A percentile compares a stretch with the other conserved stretches of the same genome.
phyloP scores from a whole-genome alignment of 768 basidiomycete genomes.

The Tulasnella sp. region DNA sequence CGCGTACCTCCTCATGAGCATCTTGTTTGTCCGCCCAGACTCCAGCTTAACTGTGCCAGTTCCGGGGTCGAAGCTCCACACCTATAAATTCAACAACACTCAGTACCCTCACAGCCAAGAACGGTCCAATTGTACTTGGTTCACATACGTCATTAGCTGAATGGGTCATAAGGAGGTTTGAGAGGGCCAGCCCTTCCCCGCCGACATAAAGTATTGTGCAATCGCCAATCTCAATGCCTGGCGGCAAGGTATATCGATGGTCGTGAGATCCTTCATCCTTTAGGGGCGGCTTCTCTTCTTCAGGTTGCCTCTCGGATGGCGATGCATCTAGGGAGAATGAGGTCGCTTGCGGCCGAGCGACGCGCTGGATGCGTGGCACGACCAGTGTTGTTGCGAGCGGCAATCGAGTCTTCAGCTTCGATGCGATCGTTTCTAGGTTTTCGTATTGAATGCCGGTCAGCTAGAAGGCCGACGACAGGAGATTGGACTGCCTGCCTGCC shows the following conservation, averaged over 20 bases:
- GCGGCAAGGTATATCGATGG: constrained; percentile 15
- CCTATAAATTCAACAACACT: constrained; percentile 34
- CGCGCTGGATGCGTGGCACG: constrained; percentile 21
- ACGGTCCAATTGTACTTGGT: not conserved
- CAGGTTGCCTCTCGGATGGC: not conserved
- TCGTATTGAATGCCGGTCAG: not conserved
- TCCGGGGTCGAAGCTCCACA: constrained; percentile 65
- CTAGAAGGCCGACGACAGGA: not conserved
- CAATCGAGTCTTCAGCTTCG: constrained; percentile 17
- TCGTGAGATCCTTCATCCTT: not conserved
- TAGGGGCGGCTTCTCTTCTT: too few relatives aligned
- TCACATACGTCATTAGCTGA: constrained; percentile 45
- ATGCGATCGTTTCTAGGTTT: constrained; percentile 3
- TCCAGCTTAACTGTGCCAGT: constrained; percentile 40
- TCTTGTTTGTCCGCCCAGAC: constrained; percentile 58
- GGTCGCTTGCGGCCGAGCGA: not conserved
- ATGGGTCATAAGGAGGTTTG: constrained; percentile 81
- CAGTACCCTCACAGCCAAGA: not conserved
- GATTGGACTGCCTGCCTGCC: constrained; percentile 36
- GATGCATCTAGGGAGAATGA: not conserved
- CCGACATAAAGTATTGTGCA: constrained; percentile 54
- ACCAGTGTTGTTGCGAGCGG: constrained; percentile 22
- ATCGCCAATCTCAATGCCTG: constrained; percentile 24
- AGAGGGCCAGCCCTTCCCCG: constrained; percentile 63
- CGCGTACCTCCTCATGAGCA: constrained; percentile 85